Base-by-base conservation (phyloP, 805 yeast genomes). In the Metschnikowia gelsemii region DNA sequence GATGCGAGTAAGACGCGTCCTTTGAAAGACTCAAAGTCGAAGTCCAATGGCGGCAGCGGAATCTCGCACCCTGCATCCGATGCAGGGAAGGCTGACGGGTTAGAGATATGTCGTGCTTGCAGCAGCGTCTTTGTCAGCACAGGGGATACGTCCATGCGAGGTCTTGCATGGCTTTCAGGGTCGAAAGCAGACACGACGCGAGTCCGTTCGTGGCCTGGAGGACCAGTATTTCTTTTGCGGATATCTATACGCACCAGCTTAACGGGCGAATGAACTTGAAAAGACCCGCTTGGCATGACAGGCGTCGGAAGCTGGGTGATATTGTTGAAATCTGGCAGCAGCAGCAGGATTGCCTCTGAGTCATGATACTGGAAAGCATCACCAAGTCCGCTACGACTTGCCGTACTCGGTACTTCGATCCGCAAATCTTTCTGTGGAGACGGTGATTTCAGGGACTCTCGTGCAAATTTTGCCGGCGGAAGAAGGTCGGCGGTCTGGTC, bases 251-350 rank as follows among this genome's bases (percentile, higher is more conserved):
- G 21, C 17, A 5, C 13, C 21, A 5, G 24, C 23, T 23, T 24
- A 11, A 18, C 24, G 14, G 32, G 32, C 23, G 12, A 26, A 8
- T 27, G 32, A 8, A 12, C 32, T 12, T 7, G 39, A 32, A 32
- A 52, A 7, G 37, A 38, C 20, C 50, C 55, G 27, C 25, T 38
- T 36, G 40, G 32, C 33, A 51, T 16, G 14, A 73, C 52, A 1
- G 79, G 79, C 0, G 78, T 72, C 2, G 79, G 79, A 14, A 74
- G 55, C 36, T 66, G 73, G 1, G 75, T 63, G 12, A 72, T 58
- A 9, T 57, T 55, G 30, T 65, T 68, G 47, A 61, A 63, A 13
- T 47, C 40, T 23, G 31, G 41, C 42, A 31, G 41, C 11, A 35
- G 34, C 18, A 26, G 8, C 18, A 18, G 30, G 16, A 13, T 32